Evolutionary conservation across 306 rosid genomes (phyloP), one percentile per base, ranked within the genome.

Genomic region (Oemleria cerasiformis): DNA sequence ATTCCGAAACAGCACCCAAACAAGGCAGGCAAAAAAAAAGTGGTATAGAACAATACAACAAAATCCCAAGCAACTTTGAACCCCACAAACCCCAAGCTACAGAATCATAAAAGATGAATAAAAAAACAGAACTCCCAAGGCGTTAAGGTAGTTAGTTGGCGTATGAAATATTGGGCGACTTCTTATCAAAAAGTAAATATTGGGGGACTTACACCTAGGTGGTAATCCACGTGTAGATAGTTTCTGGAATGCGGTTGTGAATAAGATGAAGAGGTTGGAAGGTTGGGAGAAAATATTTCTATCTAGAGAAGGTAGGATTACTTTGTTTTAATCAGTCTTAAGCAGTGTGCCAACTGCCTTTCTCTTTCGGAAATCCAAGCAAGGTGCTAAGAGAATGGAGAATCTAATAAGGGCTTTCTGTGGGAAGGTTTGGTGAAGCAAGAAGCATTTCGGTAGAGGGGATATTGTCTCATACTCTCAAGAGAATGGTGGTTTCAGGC

Each of bases 161-260:
- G 19, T 59, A 1, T 34, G 42, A 59, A 59, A 61, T 38, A 61
- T 38, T 36, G 16, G 44, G 65, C 7, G 23, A n/a, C 17, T 61
- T 30, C 36, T 30, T 30, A 30, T 30, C 36, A 30, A 30, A 30
- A 30, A 30, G 36, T 30, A 30, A 30, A 30, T 30, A 30, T 30
- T 30, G 36, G 36, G 3, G 36, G n/a, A n/a, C n/a, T n/a, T n/a
- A n/a, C 43, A 9, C 0, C 12, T 60, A 60, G 5, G 65, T 60
- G 65, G n/a, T 36, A 14, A 60, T 60, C 65, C 65, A 60, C 65
- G 16, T 61, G 65, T 21, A 61, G 47, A 14, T 60, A 38, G 38
- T 4, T 60, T 36, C 23, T 1, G 7, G 45, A 45, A 61, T 61
- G 20, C n/a, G 6, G 23, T 61, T 16, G 65, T 38, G 23, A 45